Conservation (phyloP, 2,329 filamentous ascomycete species). For the Bretziella fagacearum region DNA sequence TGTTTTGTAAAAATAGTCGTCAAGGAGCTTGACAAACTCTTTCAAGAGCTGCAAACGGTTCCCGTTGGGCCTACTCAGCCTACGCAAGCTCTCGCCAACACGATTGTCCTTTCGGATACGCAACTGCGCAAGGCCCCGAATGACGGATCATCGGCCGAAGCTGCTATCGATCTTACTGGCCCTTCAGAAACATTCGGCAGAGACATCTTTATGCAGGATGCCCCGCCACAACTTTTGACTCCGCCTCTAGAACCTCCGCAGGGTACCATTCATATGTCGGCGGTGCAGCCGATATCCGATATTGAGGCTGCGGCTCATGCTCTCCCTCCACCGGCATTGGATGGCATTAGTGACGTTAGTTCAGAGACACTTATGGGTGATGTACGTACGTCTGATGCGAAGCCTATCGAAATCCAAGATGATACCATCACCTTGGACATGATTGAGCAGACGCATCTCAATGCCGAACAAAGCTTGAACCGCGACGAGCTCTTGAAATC, state of each 20-base stretch:
- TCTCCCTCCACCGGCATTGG: not conserved
- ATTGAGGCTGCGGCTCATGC: not conserved
- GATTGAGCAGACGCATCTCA: too few relatives aligned
- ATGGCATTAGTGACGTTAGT: conserved; percentile 6
- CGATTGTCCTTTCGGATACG: conserved; percentile 46
- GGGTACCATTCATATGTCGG: conserved; percentile 9
- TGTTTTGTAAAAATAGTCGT: conserved; percentile 38
- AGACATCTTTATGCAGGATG: conserved; percentile 12
- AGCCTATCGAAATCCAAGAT: not conserved
- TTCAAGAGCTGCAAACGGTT: conserved; percentile 51
- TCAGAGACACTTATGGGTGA: conserved; percentile 6
- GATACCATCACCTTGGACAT: too few relatives aligned
- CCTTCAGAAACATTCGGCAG: not conserved
- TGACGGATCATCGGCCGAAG: not conserved
- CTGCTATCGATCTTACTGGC: not conserved
- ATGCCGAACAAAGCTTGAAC: too few relatives aligned
- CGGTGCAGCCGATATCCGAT: conserved; percentile 6
- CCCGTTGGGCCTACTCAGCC: conserved; percentile 47
- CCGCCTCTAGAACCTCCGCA: not conserved
- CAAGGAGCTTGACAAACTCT: conserved; percentile 53
- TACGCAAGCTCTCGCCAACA: conserved; percentile 59
- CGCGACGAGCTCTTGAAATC: conserved; percentile 24
- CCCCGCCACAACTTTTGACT: not conserved
- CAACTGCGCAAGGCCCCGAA: conserved; percentile 11
- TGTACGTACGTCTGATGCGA: not conserved